A percentile compares a stretch with the other conserved stretches of the same genome.
phyloP scores from a whole-genome alignment of 805 yeast genomes.

The Nakazawaea ernobii region DNA sequence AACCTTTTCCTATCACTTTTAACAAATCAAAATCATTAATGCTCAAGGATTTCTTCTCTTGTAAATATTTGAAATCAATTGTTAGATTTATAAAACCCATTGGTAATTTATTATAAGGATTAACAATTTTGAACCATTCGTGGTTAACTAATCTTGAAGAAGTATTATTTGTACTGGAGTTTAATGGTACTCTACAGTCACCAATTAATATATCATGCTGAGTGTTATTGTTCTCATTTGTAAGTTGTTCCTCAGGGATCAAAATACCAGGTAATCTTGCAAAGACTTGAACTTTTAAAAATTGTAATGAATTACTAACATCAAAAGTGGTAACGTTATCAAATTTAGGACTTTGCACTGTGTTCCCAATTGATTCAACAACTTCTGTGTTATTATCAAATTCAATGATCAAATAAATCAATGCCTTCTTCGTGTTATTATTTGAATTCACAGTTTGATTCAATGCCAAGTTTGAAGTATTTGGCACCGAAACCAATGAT shows the following conservation, averaged over 20 bases:
- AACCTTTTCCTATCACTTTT: slow-evolving; percentile 96
- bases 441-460: slow-evolving; percentile 41
- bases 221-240: slow-evolving; percentile 15
- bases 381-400: slow-evolving; percentile 92
- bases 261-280: slow-evolving; percentile 68
- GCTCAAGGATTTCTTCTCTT: slow-evolving; percentile 57
- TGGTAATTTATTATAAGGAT: slow-evolving; percentile 26
- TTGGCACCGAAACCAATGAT: slow-evolving; percentile 40
- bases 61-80: slow-evolving; percentile 60
- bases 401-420: slow-evolving; percentile 83
- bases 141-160: slow-evolving; percentile 62
- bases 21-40: slow-evolving; percentile 90
- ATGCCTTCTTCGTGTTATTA: slow-evolving; percentile 52
- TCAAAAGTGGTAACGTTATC: slow-evolving; percentile 90
- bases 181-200: slow-evolving; percentile 54
- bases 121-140: slow-evolving; percentile 36
- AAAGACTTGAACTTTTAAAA: slow-evolving; percentile 71
- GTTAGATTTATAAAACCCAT: slow-evolving; percentile 44
- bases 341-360: slow-evolving; percentile 73
- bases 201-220: slow-evolving; percentile 73
- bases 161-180: slow-evolving; percentile 30
- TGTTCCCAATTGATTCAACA: slow-evolving; percentile 81
- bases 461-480: slow-evolving; percentile 21
- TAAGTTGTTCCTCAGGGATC: slow-evolving; percentile 35
- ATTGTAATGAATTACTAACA: slow-evolving; percentile 58